Evolutionary conservation across 768 basidiomycete genomes (phyloP), one percentile per base, ranked within the genome.

Genomic region (Pleurotus ostreatus): DNA sequence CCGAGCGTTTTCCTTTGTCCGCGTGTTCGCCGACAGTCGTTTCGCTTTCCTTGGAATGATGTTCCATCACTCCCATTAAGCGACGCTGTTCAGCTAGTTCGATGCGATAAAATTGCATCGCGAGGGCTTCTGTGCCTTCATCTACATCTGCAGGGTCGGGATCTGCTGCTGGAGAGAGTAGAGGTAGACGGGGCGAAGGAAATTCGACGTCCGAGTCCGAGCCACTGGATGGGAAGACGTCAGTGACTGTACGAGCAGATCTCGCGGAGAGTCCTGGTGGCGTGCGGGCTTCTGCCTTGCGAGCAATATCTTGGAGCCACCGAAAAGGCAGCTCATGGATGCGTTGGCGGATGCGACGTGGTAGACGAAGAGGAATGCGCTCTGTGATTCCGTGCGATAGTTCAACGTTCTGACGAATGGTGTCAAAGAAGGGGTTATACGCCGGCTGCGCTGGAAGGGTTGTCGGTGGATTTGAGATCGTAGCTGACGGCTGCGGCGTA

Each of bases 381-480:
- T 94, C 91, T 0, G 86, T 89, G 59, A 84, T 79, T 5, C 84
- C 83, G 34, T 84, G 75, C 2, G 86, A 81, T 20, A 97, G 82
- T 71, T 97, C 94, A 2, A 85, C 67, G 62, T 93, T 92, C 71
- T 94, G 91, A 39, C 90, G 85, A 63, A 98, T 90, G 63, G 89
- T 88, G 70, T 98, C 95, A 62, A 92, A 98, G 74, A 98, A 98
- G 8, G 96, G 96, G 67, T 96, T 98, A 61, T 78, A 84, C 4
- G 86, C 68, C 8, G 71, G 69, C 38, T 60, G 44, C 15, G 58
- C 4, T 25, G 39, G 12, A 22, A 55, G 22, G 52, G 46, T 44
- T 38, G 51, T 30, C 39, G 46, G 3, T 20, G 57, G 39, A 5
- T 39, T 16, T n/a, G 47, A 39, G n/a, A 18, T 53, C 13, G 46